Evolutionary conservation across 148 eudicot species (phyloP), one percentile per base, ranked within the genome.

Genomic region (Vaccinium myrtillus): DNA sequence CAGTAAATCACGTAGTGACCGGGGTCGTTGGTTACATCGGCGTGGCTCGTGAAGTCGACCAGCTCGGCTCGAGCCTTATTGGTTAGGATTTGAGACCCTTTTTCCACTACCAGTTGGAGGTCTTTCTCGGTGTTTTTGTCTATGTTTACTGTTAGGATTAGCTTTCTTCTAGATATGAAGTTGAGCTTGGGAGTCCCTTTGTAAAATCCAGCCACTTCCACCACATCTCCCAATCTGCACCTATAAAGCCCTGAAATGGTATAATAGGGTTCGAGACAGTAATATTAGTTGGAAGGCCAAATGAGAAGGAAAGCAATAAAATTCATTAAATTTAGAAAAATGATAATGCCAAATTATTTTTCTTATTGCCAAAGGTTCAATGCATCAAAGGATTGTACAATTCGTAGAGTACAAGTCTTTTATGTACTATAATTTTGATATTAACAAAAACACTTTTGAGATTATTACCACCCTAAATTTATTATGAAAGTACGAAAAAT

Each of bases 101-200:
- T 89, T 58, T 93, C 92, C 13, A 94, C 98, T 32, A 88, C 98
- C 2, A 85, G 55, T 30, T 93, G 95, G 27, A 94, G 93, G 89
- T 94, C 98, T n/a, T 90, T 92, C 73, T 94, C 98, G 0, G 98
- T 94, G 84, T 94, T 94, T 84, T 93, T 94, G 91, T 94, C 98
- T 1, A 94, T 94, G 88, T 94, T 94, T 43, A 94, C 88, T 0
- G 96, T 92, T 75, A 94, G 79, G 21, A 94, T 91, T 27, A 94
- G 91, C 83, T 93, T 94, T 78, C 95, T 89, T 80, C 98, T 82
- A 84, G 93, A 93, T 82, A 94, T 56, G 77, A 94, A 94, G 88
- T 86, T 92, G 21, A 94, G 87, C 53, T 92, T 92, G 8, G 98
- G 98, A 49, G 92, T 92, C 11, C 84, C 90, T 25, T 88, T 85